Conservation (phyloP, 108 stramenopile species). For the Stephanodiscus triporus region DNA sequence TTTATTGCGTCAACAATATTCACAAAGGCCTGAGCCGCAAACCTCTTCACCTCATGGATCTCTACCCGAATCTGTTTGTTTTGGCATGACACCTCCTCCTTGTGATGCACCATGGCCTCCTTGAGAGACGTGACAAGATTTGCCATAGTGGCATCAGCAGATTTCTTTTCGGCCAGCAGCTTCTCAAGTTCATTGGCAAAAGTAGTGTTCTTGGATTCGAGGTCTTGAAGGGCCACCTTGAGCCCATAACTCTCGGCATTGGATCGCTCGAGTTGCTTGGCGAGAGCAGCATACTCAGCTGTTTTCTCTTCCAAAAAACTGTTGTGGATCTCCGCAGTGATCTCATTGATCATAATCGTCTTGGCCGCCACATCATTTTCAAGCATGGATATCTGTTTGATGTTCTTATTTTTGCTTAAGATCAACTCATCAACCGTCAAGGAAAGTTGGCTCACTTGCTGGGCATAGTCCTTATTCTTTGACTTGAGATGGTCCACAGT, state of each 20-base stretch:
- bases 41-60: neutral
- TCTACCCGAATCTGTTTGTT: neutral
- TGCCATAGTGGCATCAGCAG: neutral
- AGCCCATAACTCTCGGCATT: neutral
- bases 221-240: neutral
- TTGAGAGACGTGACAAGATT: neutral
- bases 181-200: no score
- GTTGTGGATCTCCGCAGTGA: neutral
- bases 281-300: neutral
- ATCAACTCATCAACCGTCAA: neutral
- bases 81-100: neutral
- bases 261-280: neutral
- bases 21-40: neutral
- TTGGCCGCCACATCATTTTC: neutral
- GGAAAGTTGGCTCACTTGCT: neutral
- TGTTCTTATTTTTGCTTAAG: neutral
- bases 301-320: neutral
- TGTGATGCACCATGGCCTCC: neutral
- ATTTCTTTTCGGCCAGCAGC: neutral
- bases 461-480: neutral
- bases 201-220: neutral
- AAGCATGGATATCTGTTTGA: neutral
- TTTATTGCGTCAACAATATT: neutral
- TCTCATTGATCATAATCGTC: neutral
- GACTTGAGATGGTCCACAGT: neutral